Conservation (phyloP, 2,329 filamentous ascomycete genomes). For the Escovopsis sp. region DNA sequence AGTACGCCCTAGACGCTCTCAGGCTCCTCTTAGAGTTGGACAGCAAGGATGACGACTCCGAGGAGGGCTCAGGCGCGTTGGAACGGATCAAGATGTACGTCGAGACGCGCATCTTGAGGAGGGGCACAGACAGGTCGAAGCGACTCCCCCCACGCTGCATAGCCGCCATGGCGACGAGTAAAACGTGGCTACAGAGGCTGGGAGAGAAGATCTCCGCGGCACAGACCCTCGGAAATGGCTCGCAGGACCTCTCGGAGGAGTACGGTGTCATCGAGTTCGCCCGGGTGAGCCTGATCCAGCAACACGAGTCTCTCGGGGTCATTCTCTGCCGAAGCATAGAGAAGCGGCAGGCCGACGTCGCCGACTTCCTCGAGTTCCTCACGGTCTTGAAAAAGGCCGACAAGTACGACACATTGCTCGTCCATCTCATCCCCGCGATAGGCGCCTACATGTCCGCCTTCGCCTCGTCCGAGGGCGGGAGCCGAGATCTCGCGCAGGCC, state of each 20-base stretch:
- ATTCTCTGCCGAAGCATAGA: slow-evolving; percentile 69
- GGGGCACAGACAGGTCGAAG: slow-evolving; percentile 27
- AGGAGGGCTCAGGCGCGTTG: slow-evolving; percentile 22
- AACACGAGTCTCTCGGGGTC: slow-evolving; percentile 80
- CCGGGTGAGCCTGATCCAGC: slow-evolving; percentile 63
- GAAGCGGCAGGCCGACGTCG: slow-evolving; percentile 50
- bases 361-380: slow-evolving; percentile 63
- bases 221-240: slow-evolving; percentile 55
- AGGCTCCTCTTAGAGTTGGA: slow-evolving; percentile 63
- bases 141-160: slow-evolving; percentile 63
- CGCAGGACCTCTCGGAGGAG: slow-evolving; percentile 42
- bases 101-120: slow-evolving; percentile 18
- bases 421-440: slow-evolving; percentile 73
- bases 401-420: slow-evolving; percentile 56
- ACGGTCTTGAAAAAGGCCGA: slow-evolving; percentile 54
- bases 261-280: slow-evolving; percentile 71
- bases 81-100: slow-evolving; percentile 22
- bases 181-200: slow-evolving; percentile 61
- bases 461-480: slow-evolving; percentile 63
- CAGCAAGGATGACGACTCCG: slow-evolving; percentile 29
- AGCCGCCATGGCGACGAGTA: slow-evolving; percentile 60
- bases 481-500: slow-evolving; percentile 51
- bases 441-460: slow-evolving; percentile 65
- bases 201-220: slow-evolving; percentile 63
- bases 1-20: slow-evolving; percentile 70